Base-by-base conservation (phyloP, 768 basidiomycete genomes). In the Pleurotus salmoneostramineus region DNA sequence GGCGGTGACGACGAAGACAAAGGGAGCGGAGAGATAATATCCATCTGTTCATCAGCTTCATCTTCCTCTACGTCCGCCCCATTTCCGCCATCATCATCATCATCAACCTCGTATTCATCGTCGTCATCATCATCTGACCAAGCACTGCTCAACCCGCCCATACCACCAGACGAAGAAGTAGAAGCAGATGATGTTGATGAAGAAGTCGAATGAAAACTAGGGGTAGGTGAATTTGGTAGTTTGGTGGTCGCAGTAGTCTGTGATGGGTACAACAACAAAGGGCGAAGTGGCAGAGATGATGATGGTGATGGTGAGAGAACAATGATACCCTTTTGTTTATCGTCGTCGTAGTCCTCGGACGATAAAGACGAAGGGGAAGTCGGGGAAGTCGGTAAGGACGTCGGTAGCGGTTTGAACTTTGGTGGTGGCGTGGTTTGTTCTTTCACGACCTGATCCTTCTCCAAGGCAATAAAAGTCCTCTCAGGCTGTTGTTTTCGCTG, bases 361-460 rank as follows among this genome's bases (percentile, higher is more conserved):
- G 37, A 40, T 40, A n/a, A 40, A n/a, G 37, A 40, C n/a, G 37
- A 40, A n/a, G 37, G 37, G 8, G 37, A 40, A 10, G n/a, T 8
- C 10, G 37, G n/a, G 8, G n/a, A 45, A 4, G 50, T 73, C 72
- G 14, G 59, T 27, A 27, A 27, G 21, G 21, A 27, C 2, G 21
- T 27, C 21, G 21, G 21, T 27, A 27, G 21, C 21, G 21, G 21
- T 27, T 27, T 27, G 21, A 27, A 27, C 21, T 27, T 27, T 1
- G 21, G 21, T 48, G 42, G 43, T 42, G 6, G 64, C 59, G 55
- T 40, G 37, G n/a, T 40, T 40, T n/a, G 37, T 10, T 61, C 65
- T 7, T 67, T 66, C 15, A 62, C 66, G 15, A 73, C 70, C 33
- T 64, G 49, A 40, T 71, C 66, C 36, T 76, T 75, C 21, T 62